Base-by-base conservation (phyloP, 2,329 filamentous ascomycete species). In the Talaromyces amestolkiae region DNA sequence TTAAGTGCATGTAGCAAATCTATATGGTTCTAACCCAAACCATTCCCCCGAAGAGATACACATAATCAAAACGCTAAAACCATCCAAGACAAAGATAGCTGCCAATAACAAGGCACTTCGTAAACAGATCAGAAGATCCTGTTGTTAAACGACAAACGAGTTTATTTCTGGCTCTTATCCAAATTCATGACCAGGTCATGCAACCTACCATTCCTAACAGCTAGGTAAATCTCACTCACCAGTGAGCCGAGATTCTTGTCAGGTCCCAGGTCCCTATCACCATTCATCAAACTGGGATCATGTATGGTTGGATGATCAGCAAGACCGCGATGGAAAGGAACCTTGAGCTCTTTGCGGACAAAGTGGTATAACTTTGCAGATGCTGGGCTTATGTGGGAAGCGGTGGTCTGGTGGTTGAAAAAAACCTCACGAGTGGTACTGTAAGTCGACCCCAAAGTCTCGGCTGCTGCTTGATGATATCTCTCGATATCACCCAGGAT, bases 341-440 rank as follows among this genome's bases (percentile, higher is more conserved):
- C 71, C 1, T 65, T 68, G 19, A 81, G 70, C 6, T 72, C 72
- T 10, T 69, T 65, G 2, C 79, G 74, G 8, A 81, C 75, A 63
- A 75, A 77, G 3, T 47, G 54, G 69, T 81, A 81, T 22, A 80
- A 65, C 2, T 59, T 68, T 22, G 65, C 67, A 9, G 77, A 75
- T 4, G 73, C 71, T 8, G 64, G 58, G 35, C 78, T 74, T 1
- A 80, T 73, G 47, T 75, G 70, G 1, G 33, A 11, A 11, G 58
- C 39, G 0, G 68, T 73, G 1, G 66, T 70, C 17, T 61, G 68
- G 1, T 45, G 15, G 2, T 37, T 43, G 61, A 73, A 63, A 41
- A 72, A 72, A 2, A 15, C n/a, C 6, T 63, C 61, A 8, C 71
- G 69, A 3, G 64, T 68, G 0, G 31, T n/a, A 9, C 39, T 56